A percentile compares a stretch with the other conserved stretches of the same genome.
phyloP scores from a whole-genome alignment of 805 yeast species.

The Wickerhamiella azyma region DNA sequence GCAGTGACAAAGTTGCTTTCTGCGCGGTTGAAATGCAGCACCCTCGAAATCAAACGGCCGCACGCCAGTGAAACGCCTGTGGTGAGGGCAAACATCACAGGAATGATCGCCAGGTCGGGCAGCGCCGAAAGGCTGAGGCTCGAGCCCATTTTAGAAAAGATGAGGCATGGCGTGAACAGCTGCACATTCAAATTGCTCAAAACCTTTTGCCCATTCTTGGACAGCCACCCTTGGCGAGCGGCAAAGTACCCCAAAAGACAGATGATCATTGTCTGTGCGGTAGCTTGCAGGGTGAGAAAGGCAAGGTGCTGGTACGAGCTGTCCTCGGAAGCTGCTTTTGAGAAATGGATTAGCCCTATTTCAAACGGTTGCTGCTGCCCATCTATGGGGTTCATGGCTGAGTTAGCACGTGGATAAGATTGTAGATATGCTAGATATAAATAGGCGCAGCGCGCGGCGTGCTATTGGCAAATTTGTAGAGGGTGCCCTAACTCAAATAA shows the following conservation, averaged over 20 bases:
- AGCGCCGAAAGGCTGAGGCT: conserved; percentile 61
- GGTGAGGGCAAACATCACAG: conserved; percentile 69
- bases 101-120: conserved; percentile 69
- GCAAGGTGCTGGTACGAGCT: conserved; percentile 28
- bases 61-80: conserved; percentile 60
- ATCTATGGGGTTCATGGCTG: conserved; percentile 6
- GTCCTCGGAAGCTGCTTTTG: neutral
- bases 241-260: conserved; percentile 79
- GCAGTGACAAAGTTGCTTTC: conserved; percentile 90
- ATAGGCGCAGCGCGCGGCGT: no score
- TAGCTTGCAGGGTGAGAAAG: conserved; percentile 79
- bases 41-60: conserved; percentile 40
- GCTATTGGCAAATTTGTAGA: no score
- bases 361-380: conserved; percentile 1
- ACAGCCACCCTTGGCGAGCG: conserved; percentile 57
- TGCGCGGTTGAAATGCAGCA: conserved; percentile 48
- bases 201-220: conserved; percentile 59
- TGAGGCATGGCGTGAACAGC: conserved; percentile 88
- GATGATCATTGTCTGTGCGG: conserved; percentile 74
- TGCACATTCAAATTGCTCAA: conserved; percentile 73
- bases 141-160: conserved; percentile 65
- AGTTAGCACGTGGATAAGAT: neutral
- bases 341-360: neutral
- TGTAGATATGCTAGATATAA: no score
- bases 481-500: neutral